Evolutionary conservation across 805 yeast genomes (phyloP).

Genomic region (Ogataea philodendri): DNA sequence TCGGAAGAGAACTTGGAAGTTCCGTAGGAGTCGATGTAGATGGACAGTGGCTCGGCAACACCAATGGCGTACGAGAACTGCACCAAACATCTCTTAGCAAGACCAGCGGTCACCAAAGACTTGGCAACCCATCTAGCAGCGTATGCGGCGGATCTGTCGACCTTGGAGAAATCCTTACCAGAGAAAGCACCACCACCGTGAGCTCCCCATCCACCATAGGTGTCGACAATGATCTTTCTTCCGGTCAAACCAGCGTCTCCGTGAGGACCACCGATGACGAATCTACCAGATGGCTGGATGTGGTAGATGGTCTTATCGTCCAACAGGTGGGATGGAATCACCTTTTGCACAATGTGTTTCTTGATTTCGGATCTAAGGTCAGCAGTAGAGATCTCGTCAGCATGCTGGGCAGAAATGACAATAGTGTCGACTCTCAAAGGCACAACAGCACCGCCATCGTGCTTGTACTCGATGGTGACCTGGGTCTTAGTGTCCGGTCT

Average conservation of each 20-base stretch:
- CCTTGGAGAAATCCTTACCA: conserved; percentile 99
- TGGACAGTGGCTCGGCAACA: conserved; percentile 98
- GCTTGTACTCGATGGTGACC: conserved; percentile 94
- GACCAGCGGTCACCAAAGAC: conserved; percentile 90
- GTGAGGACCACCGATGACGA: conserved; percentile 99
- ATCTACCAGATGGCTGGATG: conserved; percentile 99
- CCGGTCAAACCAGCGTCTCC: conserved; percentile 99
- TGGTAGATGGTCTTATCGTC: conserved; percentile 96
- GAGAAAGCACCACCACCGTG: conserved; percentile 99
- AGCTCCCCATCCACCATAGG: conserved; percentile 99
- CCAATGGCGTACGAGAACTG: conserved; percentile 99
- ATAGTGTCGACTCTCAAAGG: conserved; percentile 97
- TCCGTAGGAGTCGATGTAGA: conserved; percentile 97
- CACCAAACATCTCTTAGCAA: conserved; percentile 95
- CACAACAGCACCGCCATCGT: conserved; percentile 91
- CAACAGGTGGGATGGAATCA: conserved; percentile 83
- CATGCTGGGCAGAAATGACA: conserved; percentile 97
- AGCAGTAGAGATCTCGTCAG: conserved; percentile 92
- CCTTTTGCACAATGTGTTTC: conserved; percentile 84
- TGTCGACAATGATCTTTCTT: conserved; percentile 98
- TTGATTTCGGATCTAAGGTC: conserved; percentile 79
- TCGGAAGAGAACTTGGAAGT: conserved; percentile 87
- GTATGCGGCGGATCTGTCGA: conserved; percentile 99
- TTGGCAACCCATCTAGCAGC: conserved; percentile 99
- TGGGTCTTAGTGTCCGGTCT: conserved; percentile 99